Base-by-base conservation (phyloP, 2,329 filamentous ascomycete species). In the Xylaria sp. region DNA sequence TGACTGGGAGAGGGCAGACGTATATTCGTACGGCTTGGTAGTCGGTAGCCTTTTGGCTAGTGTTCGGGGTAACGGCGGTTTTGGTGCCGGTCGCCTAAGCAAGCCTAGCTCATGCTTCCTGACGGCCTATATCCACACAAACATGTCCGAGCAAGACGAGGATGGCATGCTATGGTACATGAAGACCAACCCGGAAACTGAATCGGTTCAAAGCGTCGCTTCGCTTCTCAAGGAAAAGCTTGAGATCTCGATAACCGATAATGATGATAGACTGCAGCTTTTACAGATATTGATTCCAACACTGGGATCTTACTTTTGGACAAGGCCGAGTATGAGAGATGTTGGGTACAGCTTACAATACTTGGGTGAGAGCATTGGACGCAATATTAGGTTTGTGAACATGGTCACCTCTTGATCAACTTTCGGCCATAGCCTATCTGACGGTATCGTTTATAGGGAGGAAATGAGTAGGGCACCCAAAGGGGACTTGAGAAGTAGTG, bases 1-100 rank as follows among this genome's bases (percentile, higher is more conserved):
- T 36, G 64, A 67, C 44, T 70, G 64, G 67, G 40, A 59, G 36
- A 70, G 56, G 26, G 67, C 67, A 1, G 67, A 70, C 44, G 59
- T 70, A 10, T 70, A 65, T 38, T 64, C 67, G 26, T 67, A 60
- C 20, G 67, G 67, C 4, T 64, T 70, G 10, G 51, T 65, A 13
- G 26, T 59, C 11, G 64, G 56, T 48, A 70, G 67, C n/a, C 53
- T 70, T 6, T 70, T 64, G 64, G 49, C 54, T 26, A 61, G 44
- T 56, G 20, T 10, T 10, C 38, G 6, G 20, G 26, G 36, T 15
- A 42, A 13, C 6, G 42, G 54, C 20, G 49, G 62, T 2, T 53
- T 62, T 3, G 48, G 66, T 36, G 46, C 31, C 10, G 38, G 54
- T 4, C 48, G 49, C 1, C 36, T 63, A 28, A 4, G 40, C 10